Base-by-base conservation (phyloP, 169 alveolate genomes). In the Eimeria necatrix region DNA sequence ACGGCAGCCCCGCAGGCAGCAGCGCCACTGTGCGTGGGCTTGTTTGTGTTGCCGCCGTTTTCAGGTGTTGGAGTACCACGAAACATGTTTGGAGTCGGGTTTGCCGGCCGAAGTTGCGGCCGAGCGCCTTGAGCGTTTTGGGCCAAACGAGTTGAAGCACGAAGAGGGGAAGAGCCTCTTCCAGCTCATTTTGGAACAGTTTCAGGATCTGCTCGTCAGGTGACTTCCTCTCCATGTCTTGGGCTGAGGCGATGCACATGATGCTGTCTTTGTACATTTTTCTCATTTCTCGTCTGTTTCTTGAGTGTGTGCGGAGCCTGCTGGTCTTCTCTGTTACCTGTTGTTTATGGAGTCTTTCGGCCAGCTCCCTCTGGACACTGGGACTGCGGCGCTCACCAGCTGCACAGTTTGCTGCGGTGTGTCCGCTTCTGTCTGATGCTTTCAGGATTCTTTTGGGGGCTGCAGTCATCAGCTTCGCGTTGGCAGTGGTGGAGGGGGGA, bases 191-290 rank as follows among this genome's bases (percentile, higher is more conserved):
- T 92, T 98, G 61, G 99, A 98, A 90, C 99, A 98, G 96, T 99
- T 99, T 94, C 99, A 99, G 70, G 99, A 99, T 84, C 93, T 98
- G 51, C 96, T 99, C 86, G 99, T 99, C 60, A 97, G 98, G 96
- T 92, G 41, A 0, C 61, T 74, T 26, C 85, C 6, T 12, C 0
- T 74, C 41, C 1, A 4, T 46, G 7, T 48, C 10, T 46, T 20
- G 41, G 41, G 41, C 41, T 32, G 41, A 2, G 41, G 41, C 41
- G 41, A 8, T 12, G 41, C n/a, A 24, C 2, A 14, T 68, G 80
- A 14, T 68, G 80, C 24, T 68, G 80, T 68, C 80, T 18, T 24
- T 68, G 14, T 68, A 12, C n/a, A 8, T 68, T 24, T 68, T 68
- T 24, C 80, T 68, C 46, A 14, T 24, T 24, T 12, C 80, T 68